Evolutionary conservation across 306 rosid species (phyloP), one percentile per base, ranked within the genome.

Genomic region (Sicyos edulis): DNA sequence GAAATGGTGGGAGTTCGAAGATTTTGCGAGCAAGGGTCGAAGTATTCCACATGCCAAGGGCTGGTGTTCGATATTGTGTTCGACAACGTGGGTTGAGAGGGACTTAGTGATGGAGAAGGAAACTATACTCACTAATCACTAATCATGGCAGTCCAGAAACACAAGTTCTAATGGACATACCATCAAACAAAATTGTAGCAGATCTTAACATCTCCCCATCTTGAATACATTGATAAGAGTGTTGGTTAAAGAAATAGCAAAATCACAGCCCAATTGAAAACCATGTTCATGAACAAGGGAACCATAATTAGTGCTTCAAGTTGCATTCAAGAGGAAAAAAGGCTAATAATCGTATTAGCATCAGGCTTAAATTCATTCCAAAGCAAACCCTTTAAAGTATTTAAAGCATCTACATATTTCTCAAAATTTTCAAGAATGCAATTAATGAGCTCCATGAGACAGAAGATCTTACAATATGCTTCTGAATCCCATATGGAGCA

Each of bases 101-200:
- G 8, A 26, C 2, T 26, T 26, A 3, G 1, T 26, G 1, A 26
- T 26, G 29, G 29, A 26, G 3, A 26, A 26, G 3, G 29, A 26
- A 26, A 26, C 29, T 26, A n/a, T n/a, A n/a, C n/a, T n/a, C n/a
- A n/a, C n/a, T n/a, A n/a, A n/a, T n/a, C 88, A 50, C 87, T 82
- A 78, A 89, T 83, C 80, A 89, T 82, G 72, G 83, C 85, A 70
- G 82, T 89, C 96, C 96, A 89, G 92, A 85, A 76, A 89, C 90
- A 73, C 90, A 78, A 45, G 89, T 87, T 75, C 83, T 83, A 42
- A 44, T 32, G 57, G 63, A 51, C 87, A 85, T 80, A 24, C 74
- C 70, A 53, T 89, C 89, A 67, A 89, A 89, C 72, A 82, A 80
- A 76, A 53, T 54, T 44, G 82, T 79, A 14, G 92, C 88, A 16